Percentiles rank a stretch among this genome's conserved stretches.
phyloP scores from a whole-genome alignment of 805 yeast genomes.

The Isabelozyma gotoi region DNA sequence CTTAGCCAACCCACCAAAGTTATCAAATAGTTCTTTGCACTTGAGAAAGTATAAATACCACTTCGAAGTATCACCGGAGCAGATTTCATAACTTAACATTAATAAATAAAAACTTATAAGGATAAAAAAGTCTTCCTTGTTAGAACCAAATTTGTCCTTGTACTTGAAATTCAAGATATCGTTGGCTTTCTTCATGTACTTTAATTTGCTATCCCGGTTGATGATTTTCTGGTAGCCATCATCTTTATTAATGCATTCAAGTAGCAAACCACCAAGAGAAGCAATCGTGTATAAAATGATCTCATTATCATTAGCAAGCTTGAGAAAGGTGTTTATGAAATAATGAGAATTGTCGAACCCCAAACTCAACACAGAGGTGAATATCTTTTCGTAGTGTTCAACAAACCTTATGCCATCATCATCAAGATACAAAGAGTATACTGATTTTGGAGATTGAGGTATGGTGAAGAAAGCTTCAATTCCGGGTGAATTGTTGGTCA shows the following conservation, averaged over 20 bases:
- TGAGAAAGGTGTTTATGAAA: constrained; percentile 16
- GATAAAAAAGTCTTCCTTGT: constrained; percentile 11
- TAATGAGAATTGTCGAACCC: constrained; percentile 17
- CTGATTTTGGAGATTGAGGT: background rate
- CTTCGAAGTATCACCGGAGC: constrained; percentile 18
- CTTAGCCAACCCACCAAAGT: constrained; percentile 12
- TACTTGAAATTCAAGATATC: constrained; percentile 13
- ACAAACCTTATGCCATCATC: constrained; percentile 15
- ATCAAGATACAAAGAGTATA: constrained; percentile 1
- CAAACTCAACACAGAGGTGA: constrained; percentile 13
- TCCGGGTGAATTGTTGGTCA: background rate
- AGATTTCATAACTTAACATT: constrained; percentile 18
- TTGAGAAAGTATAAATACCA: constrained; percentile 16
- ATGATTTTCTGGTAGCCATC: background rate
- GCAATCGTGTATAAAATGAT: constrained; percentile 15
- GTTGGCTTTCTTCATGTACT: constrained; percentile 18
- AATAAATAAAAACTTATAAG: constrained; percentile 17
- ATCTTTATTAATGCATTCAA: constrained; percentile 2
- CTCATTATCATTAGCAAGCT: constrained; percentile 12
- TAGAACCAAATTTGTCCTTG: constrained; percentile 2
- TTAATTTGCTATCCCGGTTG: constrained; percentile 7
- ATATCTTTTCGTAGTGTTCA: constrained; percentile 14
- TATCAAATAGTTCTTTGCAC: constrained; percentile 11
- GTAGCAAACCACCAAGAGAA: constrained; percentile 19
- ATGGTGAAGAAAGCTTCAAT: background rate